Base-by-base conservation (phyloP, 176 grass and related monocot genomes). In the Thinopyrum elongatum region DNA sequence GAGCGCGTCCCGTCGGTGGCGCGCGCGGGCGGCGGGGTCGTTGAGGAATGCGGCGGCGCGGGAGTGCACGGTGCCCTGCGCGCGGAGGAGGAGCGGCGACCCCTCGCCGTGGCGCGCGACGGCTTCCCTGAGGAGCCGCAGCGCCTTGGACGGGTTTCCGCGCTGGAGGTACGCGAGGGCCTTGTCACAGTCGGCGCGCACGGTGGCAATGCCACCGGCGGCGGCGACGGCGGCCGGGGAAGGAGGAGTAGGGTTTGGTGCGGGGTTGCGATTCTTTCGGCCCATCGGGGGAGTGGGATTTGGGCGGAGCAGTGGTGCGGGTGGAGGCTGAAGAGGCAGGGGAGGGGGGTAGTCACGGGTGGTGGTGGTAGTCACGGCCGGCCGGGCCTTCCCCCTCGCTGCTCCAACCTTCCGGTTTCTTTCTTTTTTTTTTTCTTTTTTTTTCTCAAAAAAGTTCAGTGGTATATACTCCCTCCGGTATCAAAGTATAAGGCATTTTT, bases 111-210 rank as follows among this genome's bases (percentile, higher is more conserved):
- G 74, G 78, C 84, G 87, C 29, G 36, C 28, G 4, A 87, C 31
- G 17, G 90, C 92, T 3, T 98, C 96, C 77, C 87, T 93, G 90
- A 89, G 94, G 29, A 94, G 27, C 4, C 86, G 86, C 53, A 94
- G 79, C 29, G 96, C 89, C 65, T 88, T 90, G 29, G 91, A 84
- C 49, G 91, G 90, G 65, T 81, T 95, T 23, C 93, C 91, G 3
- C 90, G 90, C 74, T 89, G 93, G 30, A 95, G 92, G 63, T 59
- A 83, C 0, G 69, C 84, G 28, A 95, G 82, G 19, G 90, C 90
- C 74, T 75, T 85, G 15, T 95, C 10, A 82, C 91, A 94, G 79
- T 93, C 89, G 35, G 79, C 85, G 83, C 90, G 87, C 16, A 94
- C 90, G 36, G 76, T 59, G 9, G 89, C 59, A 16, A 35, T 60